Base-by-base conservation (phyloP, 345 rosid genomes). In the Acer yangbiense region DNA sequence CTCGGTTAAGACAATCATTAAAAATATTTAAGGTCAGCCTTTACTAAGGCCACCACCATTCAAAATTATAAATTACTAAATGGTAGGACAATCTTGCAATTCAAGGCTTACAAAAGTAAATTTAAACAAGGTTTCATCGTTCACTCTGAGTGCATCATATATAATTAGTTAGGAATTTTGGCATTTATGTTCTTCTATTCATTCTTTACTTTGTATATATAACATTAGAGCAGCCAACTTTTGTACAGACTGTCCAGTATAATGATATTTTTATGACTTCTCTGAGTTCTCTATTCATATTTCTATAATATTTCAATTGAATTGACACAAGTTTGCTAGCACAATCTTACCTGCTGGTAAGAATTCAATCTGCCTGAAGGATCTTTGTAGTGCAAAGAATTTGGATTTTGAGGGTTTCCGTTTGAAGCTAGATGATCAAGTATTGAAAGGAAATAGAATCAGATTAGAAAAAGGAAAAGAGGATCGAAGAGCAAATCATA, bases 341-440 rank as follows among this genome's bases (percentile, higher is more conserved):
- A 55, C 3, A 39, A 52, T 46, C 75, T 12, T 71, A 89, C 98
- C 94, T 76, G 86, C 80, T 95, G 98, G 83, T 95, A 95, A 71
- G 95, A 83, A 86, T 95, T 95, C 78, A 88, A 80, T 60, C 86
- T 81, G 72, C 98, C 93, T 3, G 91, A 89, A 72, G 93, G 94
- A 86, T 91, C 97, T 71, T 86, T 86, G 84, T 91, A 90, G 82
- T 95, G 98, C 86, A 95, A 81, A 41, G 98, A 95, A 86, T 79
- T 83, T 74, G 86, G 82, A 85, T 17, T 79, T 57, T 65, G 85
- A 64, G 98, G 98, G 84, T 86, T 87, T 68, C 98, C 98, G 85
- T 95, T 95, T 65, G 98, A 95, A 82, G 95, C 98, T 95, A 87
- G 21, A 77, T 73, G 79, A 18, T 68, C 14, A 16, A 54, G 14